Conservation (phyloP, 1,284 basidiomycete species). For the Phellopilus nigrolimitatus region DNA sequence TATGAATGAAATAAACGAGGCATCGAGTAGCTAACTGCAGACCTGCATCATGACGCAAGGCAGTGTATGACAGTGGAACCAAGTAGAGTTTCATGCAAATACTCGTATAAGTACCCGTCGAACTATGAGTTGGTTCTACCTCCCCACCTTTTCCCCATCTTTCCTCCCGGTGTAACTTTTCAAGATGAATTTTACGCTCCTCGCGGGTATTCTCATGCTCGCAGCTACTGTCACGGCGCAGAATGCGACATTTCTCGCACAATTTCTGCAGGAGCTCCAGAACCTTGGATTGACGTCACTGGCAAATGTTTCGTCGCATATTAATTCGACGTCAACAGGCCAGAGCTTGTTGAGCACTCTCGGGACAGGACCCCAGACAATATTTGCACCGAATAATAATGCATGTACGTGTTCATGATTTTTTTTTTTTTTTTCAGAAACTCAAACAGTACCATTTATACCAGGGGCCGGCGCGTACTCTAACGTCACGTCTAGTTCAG, state of each 20-base stretch:
- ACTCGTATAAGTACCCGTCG: too few species aligned
- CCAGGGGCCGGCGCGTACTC: constrained; percentile 33
- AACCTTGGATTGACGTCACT: constrained; percentile 37
- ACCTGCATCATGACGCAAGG: too few species aligned
- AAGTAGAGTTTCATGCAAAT: too few species aligned
- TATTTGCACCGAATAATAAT: constrained; percentile 47
- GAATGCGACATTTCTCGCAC: constrained; percentile 30
- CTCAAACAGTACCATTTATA: background rate
- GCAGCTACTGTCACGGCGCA: constrained; percentile 25
- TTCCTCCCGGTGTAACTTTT: too few species aligned
- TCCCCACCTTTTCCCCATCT: too few species aligned
- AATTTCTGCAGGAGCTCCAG: constrained; percentile 33
- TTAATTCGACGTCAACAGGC: constrained; percentile 42
- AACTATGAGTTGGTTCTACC: too few species aligned
- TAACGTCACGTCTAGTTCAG: constrained; percentile 34
- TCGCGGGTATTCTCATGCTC: too few species aligned
- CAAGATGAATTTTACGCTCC: too few species aligned
- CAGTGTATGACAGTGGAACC: too few species aligned
- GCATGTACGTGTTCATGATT: constrained; percentile 46
- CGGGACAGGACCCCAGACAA: constrained; percentile 32
- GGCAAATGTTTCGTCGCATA: constrained; percentile 28
- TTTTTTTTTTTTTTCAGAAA: background rate
- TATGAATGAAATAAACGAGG: too few species aligned
- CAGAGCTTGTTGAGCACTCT: constrained; percentile 39
- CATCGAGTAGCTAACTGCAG: too few species aligned